phyloP scores from a whole-genome alignment of 2,329 filamentous ascomycete species.

The Fusarium sp. region DNA sequence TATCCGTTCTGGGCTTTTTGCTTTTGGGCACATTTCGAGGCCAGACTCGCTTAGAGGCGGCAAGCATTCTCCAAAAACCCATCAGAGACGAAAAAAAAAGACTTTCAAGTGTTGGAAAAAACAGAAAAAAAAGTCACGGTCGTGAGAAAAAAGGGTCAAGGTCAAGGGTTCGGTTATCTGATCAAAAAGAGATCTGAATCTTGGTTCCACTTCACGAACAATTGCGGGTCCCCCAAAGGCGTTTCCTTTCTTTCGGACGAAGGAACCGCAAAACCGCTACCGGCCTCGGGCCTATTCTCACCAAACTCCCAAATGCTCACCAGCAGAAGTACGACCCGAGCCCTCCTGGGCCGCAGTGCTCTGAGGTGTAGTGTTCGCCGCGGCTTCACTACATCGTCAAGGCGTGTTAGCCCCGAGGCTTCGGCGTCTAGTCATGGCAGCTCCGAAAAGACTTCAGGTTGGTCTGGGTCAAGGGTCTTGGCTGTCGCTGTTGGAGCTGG shows the following conservation, averaged over 20 bases:
- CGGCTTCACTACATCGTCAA: slow-evolving; percentile 21
- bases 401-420: slow-evolving; percentile 12
- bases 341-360: slow-evolving; percentile 29
- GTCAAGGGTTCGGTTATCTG: slow-evolving; percentile 6
- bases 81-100: neutral
- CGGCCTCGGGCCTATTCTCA: neutral
- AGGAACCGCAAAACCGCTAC: neutral
- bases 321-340: slow-evolving; percentile 24
- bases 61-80: neutral
- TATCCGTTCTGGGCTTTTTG: neutral
- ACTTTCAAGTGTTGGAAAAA: neutral
- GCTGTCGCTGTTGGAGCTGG: slow-evolving; percentile 53
- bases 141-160: slow-evolving; percentile 2
- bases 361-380: slow-evolving; percentile 20
- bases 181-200: slow-evolving; percentile 16
- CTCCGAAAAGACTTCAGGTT: slow-evolving; percentile 26
- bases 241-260: neutral
- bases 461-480: slow-evolving; percentile 48
- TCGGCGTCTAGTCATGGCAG: slow-evolving; percentile 5
- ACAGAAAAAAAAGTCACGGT: neutral
- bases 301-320: slow-evolving; percentile 24
- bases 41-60: slow-evolving; percentile 31
- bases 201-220: slow-evolving; percentile 17
- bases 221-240: slow-evolving; percentile 7
- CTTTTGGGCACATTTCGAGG: slow-evolving; percentile 14